Evolutionary conservation across 495 filamentous ascomycete genomes (phyloP), one percentile per base, ranked within the genome.

Genomic region (Tuber borchii): DNA sequence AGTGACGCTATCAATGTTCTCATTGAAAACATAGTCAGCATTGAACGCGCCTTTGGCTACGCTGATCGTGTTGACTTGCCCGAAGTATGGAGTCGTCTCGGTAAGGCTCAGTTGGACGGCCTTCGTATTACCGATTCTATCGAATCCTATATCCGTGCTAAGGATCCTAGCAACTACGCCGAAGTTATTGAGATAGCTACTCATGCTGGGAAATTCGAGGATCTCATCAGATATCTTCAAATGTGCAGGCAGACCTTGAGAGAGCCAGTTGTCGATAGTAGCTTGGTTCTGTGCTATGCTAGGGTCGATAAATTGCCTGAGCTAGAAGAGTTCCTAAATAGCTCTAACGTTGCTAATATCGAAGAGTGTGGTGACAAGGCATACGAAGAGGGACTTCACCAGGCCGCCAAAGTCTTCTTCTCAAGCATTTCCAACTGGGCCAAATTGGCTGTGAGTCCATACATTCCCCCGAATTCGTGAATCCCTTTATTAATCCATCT

Each of bases 341-440:
- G 90, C 34, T 94, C 93, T 69, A 99, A 99, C 78, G 95, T 97
- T 74, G 95, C 96, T 71, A 93, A 97, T 80, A 87, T 97, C 75
- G 96, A 98, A 80, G 91, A 94, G 74, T 97, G 93, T 56, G 96
- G 96, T 86, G 96, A 99, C 87, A 97, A 97, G 87, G 95, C 96
- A 44, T 97, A 97, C 83, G 91, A 90, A 79, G 95, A 98, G 85
- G 95, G 95, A 69, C 92, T 91, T 83, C 93, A 97, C 82, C 91
- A 97, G 86, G 96, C 96, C 39, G 93, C 96, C 76, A 99, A 99
- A 88, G 98, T 98, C 83, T 98, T 99, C 88, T 99, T 90, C 86
- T 93, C 90, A 71, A 97, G 92, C 87, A 97, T 99, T 85, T 97
- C 95, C 46, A 99, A 99, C 88, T 99, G 96, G 96, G 95, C 96